Base-by-base conservation (phyloP, 148 eudicot genomes). In the Cornus suecica region DNA sequence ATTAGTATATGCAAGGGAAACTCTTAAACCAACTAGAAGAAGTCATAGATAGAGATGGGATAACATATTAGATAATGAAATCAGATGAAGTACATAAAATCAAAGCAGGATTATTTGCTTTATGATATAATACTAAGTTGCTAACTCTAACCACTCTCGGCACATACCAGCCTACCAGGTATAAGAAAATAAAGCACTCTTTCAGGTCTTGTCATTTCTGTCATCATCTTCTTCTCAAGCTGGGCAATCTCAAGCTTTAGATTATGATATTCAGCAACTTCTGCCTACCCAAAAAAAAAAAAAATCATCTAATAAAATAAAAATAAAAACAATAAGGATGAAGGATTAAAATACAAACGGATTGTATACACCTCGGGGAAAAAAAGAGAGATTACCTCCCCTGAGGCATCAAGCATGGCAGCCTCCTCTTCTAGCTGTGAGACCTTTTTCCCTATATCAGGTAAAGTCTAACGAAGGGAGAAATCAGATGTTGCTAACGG, bases 181-280 rank as follows among this genome's bases (percentile, higher is more conserved):
- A 82, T 85, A 66, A 95, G 99, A 78, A 86, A 93, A 79, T 83
- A 87, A 66, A 93, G 93, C 83, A 91, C 90, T 79, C 92, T 88
- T 86, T 95, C 97, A 37, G 99, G 99, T 79, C 90, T 85, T 60
- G 97, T 95, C 81, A 91, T 91, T 80, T 92, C 99, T 54, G 93
- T 83, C 97, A 95, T 91, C 91, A 95, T 81, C 82, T 84, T 95
- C 83, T 93, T 91, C 86, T 92, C 99, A 66, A 89, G 90, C 52
- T 86, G 71, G 27, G 88, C 85, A 51, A 92, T 81, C 81, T 92
- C 93, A 83, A 93, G 97, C 74, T 90, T 90, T 65, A 90, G 84
- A 71, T 84, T 88, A 86, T 92, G 93, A 82, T 92, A 95, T 73
- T 87, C 99, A 68, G 93, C 94, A 81, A 93, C 91, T 70, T 87